Evolutionary conservation across 331 rosid genomes (phyloP).

Genomic region (Quercus lobata): DNA sequence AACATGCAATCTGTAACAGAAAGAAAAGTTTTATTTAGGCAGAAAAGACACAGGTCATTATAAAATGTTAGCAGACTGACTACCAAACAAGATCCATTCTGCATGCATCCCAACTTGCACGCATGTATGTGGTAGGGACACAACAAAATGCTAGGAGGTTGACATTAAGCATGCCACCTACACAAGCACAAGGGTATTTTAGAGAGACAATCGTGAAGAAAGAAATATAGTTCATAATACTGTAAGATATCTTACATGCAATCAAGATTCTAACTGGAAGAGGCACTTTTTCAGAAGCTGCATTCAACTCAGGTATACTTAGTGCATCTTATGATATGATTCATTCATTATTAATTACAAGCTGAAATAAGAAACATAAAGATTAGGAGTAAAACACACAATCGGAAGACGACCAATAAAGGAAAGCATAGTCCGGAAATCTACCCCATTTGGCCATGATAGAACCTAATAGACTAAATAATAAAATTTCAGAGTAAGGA

Average conservation of each 20-base stretch:
- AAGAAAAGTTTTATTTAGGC: too few species aligned
- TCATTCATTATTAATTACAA: neutral
- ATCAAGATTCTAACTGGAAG: neutral
- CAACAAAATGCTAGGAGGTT: neutral
- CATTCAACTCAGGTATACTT: neutral
- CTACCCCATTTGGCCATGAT: neutral
- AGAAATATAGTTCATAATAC: neutral
- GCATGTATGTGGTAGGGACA: neutral
- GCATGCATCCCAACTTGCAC: neutral
- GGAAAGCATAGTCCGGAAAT: neutral
- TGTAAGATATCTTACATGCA: neutral
- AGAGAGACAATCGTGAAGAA: neutral
- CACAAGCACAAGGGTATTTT: neutral
- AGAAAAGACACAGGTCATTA: too few species aligned
- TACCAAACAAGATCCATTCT: neutral
- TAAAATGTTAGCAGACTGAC: neutral
- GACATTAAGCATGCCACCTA: neutral
- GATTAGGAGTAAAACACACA: neutral
- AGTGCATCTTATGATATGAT: neutral
- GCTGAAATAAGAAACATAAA: neutral
- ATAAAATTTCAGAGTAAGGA: neutral
- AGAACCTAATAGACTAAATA: neutral
- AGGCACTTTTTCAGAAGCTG: neutral
- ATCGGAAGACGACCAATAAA: neutral
- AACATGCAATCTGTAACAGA: too few species aligned